Evolutionary conservation across 2,329 filamentous ascomycete species (phyloP), one percentile per base, ranked within the genome.

Genomic region (Penicillium corylophilum): DNA sequence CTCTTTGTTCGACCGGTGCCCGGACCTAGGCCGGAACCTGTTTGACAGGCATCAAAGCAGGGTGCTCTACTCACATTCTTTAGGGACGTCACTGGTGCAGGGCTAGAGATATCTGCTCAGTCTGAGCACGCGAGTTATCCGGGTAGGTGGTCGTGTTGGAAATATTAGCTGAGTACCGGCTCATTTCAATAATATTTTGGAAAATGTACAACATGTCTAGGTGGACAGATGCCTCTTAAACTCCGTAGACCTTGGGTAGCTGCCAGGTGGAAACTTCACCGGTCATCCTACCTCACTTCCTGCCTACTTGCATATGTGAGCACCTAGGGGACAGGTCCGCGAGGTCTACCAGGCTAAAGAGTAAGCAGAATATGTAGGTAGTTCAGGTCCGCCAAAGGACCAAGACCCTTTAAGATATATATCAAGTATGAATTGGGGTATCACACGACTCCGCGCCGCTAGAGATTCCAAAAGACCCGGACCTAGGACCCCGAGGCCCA

Each of bases 401-500:
- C 28, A n/a, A 2, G 28, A 15, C 4, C 31, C 24, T 40, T 5
- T 26, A 18, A 7, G 8, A 36, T 24, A 18, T 20, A 6, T 20
- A 12, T 38, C 10, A 18, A 38, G 10, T 35, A 23, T 28, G 33
- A 48, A 20, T 42, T 16, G 29, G 46, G 46, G 46, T 48, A 48
- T 48, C 45, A 48, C 29, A 43, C 46, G 41, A 48, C 28, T 18
- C 18, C n/a, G 38, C n/a, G 38, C 29, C 16, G 38, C 39, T 43
- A 9, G 16, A 26, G 13, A n/a, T 20, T 46, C 15, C 24, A 16
- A n/a, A n/a, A 42, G 10, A 15, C n/a, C 28, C 41, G 23, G n/a
- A 36, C 7, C 9, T 28, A 28, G 26, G 26, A 9, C n/a, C n/a
- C n/a, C n/a, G n/a, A n/a, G n/a, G n/a, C n/a, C n/a, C n/a, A n/a